Evolutionary conservation across 257 asterid genomes (phyloP).

Genomic region (Solanum ossicruentum): DNA sequence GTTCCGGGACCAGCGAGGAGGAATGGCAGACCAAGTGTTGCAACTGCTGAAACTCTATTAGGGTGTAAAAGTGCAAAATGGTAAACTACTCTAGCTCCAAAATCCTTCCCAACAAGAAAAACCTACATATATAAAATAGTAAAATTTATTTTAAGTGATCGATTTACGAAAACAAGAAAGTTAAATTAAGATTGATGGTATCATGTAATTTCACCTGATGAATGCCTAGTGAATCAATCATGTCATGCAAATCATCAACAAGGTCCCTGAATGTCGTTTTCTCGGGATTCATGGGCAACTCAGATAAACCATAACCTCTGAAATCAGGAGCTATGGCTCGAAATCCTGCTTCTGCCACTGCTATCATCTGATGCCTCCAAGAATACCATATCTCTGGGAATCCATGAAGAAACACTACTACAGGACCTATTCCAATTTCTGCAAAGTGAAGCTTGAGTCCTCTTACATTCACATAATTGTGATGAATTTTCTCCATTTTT

Average conservation of each 20-base stretch:
- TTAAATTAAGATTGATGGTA: too few relatives aligned
- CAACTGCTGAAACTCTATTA: conserved; percentile 41
- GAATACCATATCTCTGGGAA: conserved; percentile 44
- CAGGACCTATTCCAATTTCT: conserved; percentile 18
- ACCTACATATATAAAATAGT: conserved; percentile 25
- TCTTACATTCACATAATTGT: conserved; percentile 18
- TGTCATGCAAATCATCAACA: conserved; percentile 24
- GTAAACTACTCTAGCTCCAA: conserved; percentile 40
- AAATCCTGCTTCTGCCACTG: conserved; percentile 28
- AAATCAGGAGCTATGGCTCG: conserved; percentile 39
- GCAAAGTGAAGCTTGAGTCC: conserved; percentile 40
- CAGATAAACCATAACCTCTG: conserved; percentile 53
- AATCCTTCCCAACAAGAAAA: conserved; percentile 64
- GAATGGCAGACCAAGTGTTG: conserved; percentile 54
- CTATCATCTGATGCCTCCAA: conserved; percentile 41
- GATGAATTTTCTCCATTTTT: conserved; percentile 23
- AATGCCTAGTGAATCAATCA: conserved; percentile 32
- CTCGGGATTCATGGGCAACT: conserved; percentile 28
- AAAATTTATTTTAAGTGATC: not conserved
- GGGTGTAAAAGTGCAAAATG: conserved; percentile 41
- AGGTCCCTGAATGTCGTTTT: conserved; percentile 25
- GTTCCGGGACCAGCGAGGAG: conserved; percentile 25
- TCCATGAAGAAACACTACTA: conserved; percentile 38
- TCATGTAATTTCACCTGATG: not conserved
- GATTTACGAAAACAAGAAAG: not conserved